These are phyloP conservation scores for Trichaptum fuscoviolaceum DNA, from an alignment of 768 basidiomycete species.

Conservation along the genomic window DNA sequence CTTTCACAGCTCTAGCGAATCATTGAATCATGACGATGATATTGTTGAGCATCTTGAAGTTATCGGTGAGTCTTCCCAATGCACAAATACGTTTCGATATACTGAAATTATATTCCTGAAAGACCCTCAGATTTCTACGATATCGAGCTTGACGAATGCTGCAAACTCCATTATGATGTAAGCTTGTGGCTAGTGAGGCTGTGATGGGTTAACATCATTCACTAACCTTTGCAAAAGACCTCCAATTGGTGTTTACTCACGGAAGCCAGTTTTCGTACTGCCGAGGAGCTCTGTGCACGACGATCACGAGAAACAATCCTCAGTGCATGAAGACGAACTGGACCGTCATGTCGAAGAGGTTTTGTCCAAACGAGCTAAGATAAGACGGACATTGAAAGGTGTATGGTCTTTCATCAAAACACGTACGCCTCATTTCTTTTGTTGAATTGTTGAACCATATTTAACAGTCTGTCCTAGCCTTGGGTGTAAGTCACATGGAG, in stretches of 20 bases:
- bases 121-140: slow-evolving; percentile 73
- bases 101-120: slow-evolving; percentile 9
- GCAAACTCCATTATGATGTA: slow-evolving; percentile 76
- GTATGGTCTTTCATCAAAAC: slow-evolving; percentile 84
- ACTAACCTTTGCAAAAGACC: slow-evolving; percentile 40
- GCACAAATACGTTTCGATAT: slow-evolving; percentile 3
- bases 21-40: slow-evolving; percentile 62
- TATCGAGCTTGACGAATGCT: slow-evolving; percentile 72
- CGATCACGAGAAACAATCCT: slow-evolving; percentile 23
- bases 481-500: slow-evolving; percentile 48
- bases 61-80: slow-evolving; percentile 44
- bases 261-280: slow-evolving; percentile 62
- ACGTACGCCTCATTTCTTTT: slow-evolving; percentile 38
- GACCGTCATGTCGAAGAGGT: slow-evolving; percentile 80
- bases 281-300: slow-evolving; percentile 27
- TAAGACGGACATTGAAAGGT: slow-evolving; percentile 55
- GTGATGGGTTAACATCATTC: background rate
- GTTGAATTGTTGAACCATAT: background rate
- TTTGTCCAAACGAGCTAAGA: slow-evolving; percentile 52
- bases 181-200: slow-evolving; percentile 7
- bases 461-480: slow-evolving; percentile 33
- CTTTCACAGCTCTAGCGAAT: slow-evolving; percentile 18
- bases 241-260: slow-evolving; percentile 61
- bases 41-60: slow-evolving; percentile 82
- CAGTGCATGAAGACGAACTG: slow-evolving; percentile 42